Percentiles rank a stretch among this genome's conserved stretches.
These are phyloP conservation scores for Aspergillus asperescens DNA, from an alignment of 495 filamentous ascomycete species.

Conservation along the genomic window DNA sequence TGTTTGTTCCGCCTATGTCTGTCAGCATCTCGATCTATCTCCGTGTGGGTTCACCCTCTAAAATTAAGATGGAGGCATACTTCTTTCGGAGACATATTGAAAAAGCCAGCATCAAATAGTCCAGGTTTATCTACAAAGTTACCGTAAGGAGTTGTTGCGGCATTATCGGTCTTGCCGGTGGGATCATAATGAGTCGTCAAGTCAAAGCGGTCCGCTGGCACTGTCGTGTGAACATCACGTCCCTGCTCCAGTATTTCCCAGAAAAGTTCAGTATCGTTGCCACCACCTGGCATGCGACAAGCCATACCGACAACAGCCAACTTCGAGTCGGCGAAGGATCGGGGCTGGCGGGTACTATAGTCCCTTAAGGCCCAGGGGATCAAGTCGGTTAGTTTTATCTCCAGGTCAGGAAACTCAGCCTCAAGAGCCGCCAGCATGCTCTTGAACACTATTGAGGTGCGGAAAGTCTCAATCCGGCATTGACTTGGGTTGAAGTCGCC, in stretches of 20 bases:
- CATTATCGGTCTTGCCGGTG: constrained; percentile 32
- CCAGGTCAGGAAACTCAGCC: not conserved
- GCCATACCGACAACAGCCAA: constrained; percentile 56
- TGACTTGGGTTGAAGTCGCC: not conserved
- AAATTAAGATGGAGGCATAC: not conserved
- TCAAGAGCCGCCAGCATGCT: not conserved
- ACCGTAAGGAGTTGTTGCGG: constrained; percentile 32
- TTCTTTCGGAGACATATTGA: constrained; percentile 29
- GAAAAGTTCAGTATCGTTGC: constrained; percentile 14
- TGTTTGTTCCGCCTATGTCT: not conserved
- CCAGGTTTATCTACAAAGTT: constrained; percentile 32
- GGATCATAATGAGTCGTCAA: constrained; percentile 39
- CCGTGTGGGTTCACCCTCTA: not conserved
- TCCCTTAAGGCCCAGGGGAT: not conserved
- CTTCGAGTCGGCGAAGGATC: constrained; percentile 6
- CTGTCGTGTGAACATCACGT: constrained; percentile 29
- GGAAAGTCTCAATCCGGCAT: not conserved
- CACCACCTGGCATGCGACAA: constrained; percentile 47
- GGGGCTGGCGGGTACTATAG: not conserved
- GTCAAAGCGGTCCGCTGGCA: constrained; percentile 43
- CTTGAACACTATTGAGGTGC: constrained; percentile 1
- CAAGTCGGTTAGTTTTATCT: not conserved
- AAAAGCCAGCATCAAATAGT: constrained; percentile 32
- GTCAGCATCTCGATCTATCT: not conserved
- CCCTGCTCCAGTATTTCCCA: constrained; percentile 41